Evolutionary conservation across 176 grass and related monocot species (phyloP), one percentile per base, ranked within the genome.

Genomic region (Areca catechu): DNA sequence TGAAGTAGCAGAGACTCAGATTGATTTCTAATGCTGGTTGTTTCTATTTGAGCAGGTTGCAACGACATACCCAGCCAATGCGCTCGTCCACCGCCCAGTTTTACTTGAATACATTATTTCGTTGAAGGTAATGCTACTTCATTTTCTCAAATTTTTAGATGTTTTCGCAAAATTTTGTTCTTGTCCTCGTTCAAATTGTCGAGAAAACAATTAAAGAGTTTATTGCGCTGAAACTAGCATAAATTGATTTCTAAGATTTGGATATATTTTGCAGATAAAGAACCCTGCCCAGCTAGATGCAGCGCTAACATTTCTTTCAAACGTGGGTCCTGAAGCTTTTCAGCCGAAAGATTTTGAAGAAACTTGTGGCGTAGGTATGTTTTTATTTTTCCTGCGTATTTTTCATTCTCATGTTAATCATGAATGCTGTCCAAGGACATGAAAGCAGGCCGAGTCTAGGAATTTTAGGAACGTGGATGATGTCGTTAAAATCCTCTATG

Each of bases 331-430:
- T 16, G 93, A 92, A 54, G 63, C 84, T 64, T 87, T 98, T 29
- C 56, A 85, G 63, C 28, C 73, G 19, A 66, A 58, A 18, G 82
- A 81, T 48, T 89, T 98, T 80, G 93, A 98, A 77, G 78, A 98
- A 76, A 78, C 84, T 27, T 98, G 84, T 68, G 93, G 93, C 58
- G 75, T 92, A 76, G 93, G 93, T 98, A 92, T 56, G 66, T 15
- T 71, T 69, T 24, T 47, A 67, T 63, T 12, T 43, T 14, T 43
- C 1, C 48, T 58, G 14, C 27, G 25, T 19, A 16, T 71, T 24
- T 63, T 47, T 58, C 56, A 16, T 29, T 20, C 21, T 52, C 21
- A 14, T 72, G 27, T 17, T 12, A 43, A 43, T 43, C 7, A 12
- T 43, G 34, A 2, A 12, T 43, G 6, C 10, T 12, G 10, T 43